A percentile compares a stretch with the other conserved stretches of the same genome.
Evolutionary conservation across 345 rosid genomes (phyloP).

Genomic region (Cardamine occulta): DNA sequence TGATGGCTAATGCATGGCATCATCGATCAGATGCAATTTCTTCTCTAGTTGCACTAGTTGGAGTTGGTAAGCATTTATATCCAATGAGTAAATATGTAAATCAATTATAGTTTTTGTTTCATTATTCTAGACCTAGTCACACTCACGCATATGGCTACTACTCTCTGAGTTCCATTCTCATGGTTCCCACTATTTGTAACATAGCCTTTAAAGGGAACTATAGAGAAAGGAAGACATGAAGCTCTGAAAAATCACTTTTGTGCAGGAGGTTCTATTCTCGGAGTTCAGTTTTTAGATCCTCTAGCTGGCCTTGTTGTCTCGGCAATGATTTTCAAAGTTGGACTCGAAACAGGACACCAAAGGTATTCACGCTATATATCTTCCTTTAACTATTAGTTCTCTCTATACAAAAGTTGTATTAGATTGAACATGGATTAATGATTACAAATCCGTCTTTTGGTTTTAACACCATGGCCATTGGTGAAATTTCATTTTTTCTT

Average conservation of each 20-base stretch:
- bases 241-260: slow-evolving; percentile 13
- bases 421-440: slow-evolving; percentile 19
- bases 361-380: slow-evolving; percentile 43
- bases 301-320: slow-evolving; percentile 93
- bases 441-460: slow-evolving; percentile 16
- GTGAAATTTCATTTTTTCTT: slow-evolving; percentile 30
- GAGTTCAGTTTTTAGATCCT: slow-evolving; percentile 85
- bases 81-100: neutral
- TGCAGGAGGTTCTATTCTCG: slow-evolving; percentile 90
- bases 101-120: neutral
- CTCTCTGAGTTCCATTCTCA: neutral
- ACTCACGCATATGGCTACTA: neutral
- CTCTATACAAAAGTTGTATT: slow-evolving; percentile 6
- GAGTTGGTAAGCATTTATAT: slow-evolving; percentile 66
- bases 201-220: neutral
- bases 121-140: slow-evolving; percentile 3
- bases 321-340: slow-evolving; percentile 84
- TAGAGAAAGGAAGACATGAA: slow-evolving; percentile 3
- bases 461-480: slow-evolving; percentile 23
- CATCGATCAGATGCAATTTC: slow-evolving; percentile 97
- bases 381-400: slow-evolving; percentile 17
- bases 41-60: slow-evolving; percentile 86
- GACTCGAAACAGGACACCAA: slow-evolving; percentile 74
- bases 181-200: neutral
- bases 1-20: slow-evolving; percentile 99